Evolutionary conservation across 768 basidiomycete genomes (phyloP), one percentile per base, ranked within the genome.

Genomic region (Lactifluus rugatus): DNA sequence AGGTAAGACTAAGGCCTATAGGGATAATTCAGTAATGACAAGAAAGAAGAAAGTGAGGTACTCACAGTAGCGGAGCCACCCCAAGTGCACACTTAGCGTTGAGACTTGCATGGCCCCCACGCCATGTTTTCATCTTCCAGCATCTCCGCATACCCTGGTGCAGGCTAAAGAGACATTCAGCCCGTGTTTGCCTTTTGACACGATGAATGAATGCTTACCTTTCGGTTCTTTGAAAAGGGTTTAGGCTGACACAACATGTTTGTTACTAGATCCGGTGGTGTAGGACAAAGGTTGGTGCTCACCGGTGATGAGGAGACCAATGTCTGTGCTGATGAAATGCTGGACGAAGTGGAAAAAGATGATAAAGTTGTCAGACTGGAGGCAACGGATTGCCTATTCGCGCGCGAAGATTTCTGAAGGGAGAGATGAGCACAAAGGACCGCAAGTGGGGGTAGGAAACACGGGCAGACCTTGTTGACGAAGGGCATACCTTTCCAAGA

Each of bases 121-220:
- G 70, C 64, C 56, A 63, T 48, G 49, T 71, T 69, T 16, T 71
- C 70, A 34, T 69, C 69, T 14, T 71, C 70, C 17, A 71, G 60
- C 64, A 67, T 68, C 52, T 70, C 65, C 17, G 69, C 70, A 28
- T 10, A 56, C 14, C 28, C 54, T 16, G 42, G 42, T 21, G 11
- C 14, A 19, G 54, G 10, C 59, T 57, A 17, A 25, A 3, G 23
- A n/a, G 32, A 2, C 1, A 6, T 23, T 56, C 28, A 34, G 39
- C 28, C 9, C n/a, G 28, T 11, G 16, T 4, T 45, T 26, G 1
- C 3, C 19, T 17, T 31, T 4, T 36, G 21, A 14, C 9, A 16
- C 7, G 19, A 55, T 5, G 25, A 39, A 32, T 23, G 1, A 25
- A 31, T 5, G 34, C 56, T 46, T 37, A 57, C 56, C 36, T 52